Base-by-base conservation (phyloP, 495 filamentous ascomycete genomes). In the Podospora appendiculata region DNA sequence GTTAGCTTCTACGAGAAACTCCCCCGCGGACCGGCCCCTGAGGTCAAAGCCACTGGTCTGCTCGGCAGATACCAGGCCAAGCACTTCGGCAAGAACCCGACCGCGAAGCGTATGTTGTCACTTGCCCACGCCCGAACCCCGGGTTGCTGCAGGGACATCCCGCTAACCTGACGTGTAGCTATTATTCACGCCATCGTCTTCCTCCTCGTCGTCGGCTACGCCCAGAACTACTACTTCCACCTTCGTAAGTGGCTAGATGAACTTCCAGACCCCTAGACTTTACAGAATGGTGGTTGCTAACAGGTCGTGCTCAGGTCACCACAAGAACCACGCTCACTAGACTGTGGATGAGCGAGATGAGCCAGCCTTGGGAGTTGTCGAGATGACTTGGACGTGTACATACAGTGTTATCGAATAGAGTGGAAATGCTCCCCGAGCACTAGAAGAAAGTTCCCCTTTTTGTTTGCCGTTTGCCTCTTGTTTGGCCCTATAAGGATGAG, bases 291-390 rank as follows among this genome's bases (percentile, higher is more conserved):
- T 19, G 2, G 12, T 32, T 36, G 32, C 58, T 51, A 41, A 57
- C 41, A 8, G 11, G 5, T 10, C 54, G 39, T 38, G 36, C 9
- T 38, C 59, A 97, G 92, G 92, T 57, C 90, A 96, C 80, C 90
- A 96, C 86, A 97, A 97, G 87, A 95, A 96, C 84, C 90, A 97
- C 69, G 87, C 89, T 60, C 92, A 97, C 79, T 97, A 91, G 79
- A 66, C 58, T 42, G 46, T 8, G 25, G 46, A 33, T 45, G 54
- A 51, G 52, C 56, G 32, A 46, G 46, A 32, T 9, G 11, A 14
- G 47, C 56, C 50, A 48, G 40, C 59, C 58, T 57, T 25, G 25
- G 25, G 25, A 25, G 25, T 25, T 25, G 25, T 5, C 56, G 61
- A 58, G 45, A 48, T 56, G 54, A 50, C 50, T 51, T 54, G 48